Percentiles rank a stretch among this genome's conserved stretches.
These are phyloP conservation scores for Samsoniella hepiali DNA, from an alignment of 2,329 filamentous ascomycete genomes.

Conservation along the genomic window DNA sequence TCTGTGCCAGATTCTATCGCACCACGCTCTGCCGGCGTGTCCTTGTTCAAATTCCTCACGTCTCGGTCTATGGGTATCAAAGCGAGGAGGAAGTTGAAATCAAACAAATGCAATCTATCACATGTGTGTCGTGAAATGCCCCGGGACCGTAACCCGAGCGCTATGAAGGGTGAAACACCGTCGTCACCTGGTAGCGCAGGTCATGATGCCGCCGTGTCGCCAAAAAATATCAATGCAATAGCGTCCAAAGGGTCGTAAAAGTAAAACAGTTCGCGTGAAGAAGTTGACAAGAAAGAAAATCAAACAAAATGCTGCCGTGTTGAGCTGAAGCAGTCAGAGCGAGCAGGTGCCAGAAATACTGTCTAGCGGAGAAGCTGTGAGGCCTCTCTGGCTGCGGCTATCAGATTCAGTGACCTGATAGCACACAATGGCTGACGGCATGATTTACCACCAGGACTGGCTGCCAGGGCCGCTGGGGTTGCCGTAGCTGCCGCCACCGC, in stretches of 20 bases:
- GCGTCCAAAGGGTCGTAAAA: conserved; percentile 25
- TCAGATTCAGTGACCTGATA: background rate
- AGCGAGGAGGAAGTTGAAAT: conserved; percentile 42
- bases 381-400: background rate
- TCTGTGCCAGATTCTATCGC: conserved; percentile 31
- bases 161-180: conserved; percentile 31
- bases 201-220: conserved; percentile 44
- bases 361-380: background rate
- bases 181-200: conserved; percentile 33
- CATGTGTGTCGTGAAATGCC: conserved; percentile 40
- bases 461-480: conserved; percentile 69
- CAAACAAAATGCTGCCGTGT: conserved; percentile 23
- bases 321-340: background rate
- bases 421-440: background rate
- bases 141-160: conserved; percentile 37
- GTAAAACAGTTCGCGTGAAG: conserved; percentile 1
- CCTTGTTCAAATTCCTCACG: conserved; percentile 35
- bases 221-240: conserved; percentile 26
- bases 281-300: conserved; percentile 24
- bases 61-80: conserved; percentile 45
- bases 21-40: conserved; percentile 37
- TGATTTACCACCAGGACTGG: conserved; percentile 64
- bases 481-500: conserved; percentile 48
- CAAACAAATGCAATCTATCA: conserved; percentile 45
- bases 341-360: background rate